Evolutionary conservation across 306 rosid species (phyloP).

Genomic region (Vigna hirtella): DNA sequence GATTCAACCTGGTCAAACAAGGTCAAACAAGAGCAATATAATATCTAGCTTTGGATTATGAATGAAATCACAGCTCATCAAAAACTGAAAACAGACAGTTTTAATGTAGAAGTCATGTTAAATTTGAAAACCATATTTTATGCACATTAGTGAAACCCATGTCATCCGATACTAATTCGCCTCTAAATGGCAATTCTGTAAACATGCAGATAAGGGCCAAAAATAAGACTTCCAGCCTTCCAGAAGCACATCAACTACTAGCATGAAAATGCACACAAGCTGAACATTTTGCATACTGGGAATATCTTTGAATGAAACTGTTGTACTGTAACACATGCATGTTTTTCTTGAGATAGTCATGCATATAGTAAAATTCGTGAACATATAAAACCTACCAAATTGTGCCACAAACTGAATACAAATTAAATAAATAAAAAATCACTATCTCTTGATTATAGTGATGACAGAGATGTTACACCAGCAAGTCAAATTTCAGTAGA

Average conservation of each 20-base stretch:
- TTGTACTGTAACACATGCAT: background rate
- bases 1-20: conserved; percentile 8
- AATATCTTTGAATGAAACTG: background rate
- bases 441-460: background rate
- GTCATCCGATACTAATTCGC: background rate
- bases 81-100: conserved; percentile 1
- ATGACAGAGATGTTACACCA: background rate
- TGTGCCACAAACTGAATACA: background rate
- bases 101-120: conserved; percentile 11
- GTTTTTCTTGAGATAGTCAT: background rate
- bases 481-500: conserved; percentile 14
- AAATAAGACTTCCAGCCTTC: background rate
- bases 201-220: background rate
- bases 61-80: conserved; percentile 25
- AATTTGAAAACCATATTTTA: conserved; percentile 5
- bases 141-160: too few species aligned
- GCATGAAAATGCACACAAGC: conserved; percentile 15
- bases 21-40: background rate
- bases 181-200: background rate
- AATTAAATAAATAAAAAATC: background rate
- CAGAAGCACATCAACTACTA: background rate
- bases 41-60: background rate
- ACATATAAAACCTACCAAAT: background rate
- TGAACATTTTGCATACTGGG: background rate
- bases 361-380: background rate